Evolutionary conservation across 306 rosid species (phyloP), one percentile per base, ranked within the genome.

Genomic region (Corylus americana): DNA sequence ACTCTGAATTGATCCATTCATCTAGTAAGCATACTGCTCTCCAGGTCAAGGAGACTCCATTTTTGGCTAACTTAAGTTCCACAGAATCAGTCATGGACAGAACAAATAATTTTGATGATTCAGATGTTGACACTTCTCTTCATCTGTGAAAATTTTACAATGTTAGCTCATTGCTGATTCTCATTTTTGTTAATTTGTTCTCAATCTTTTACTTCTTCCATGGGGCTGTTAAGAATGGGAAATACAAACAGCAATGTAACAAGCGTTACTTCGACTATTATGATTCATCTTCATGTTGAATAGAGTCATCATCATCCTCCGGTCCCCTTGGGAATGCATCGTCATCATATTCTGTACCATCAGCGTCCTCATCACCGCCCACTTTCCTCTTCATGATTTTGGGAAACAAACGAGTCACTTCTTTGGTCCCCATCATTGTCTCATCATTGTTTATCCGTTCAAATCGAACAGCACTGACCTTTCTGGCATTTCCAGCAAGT

Each of bases 401-500:
- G n/a, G 96, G 99, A 80, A 93, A 86, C 83, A 90, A 71, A 18
- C 92, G 93, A 72, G 99, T 84, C 85, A 93, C 86, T 62, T 80
- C 91, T 63, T 90, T 86, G n/a, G 78, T 62, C 81, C 84, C 93
- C 87, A 85, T 51, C 85, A 75, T 80, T 29, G 83, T 77, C 5
- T 83, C 86, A 12, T 77, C 93, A 59, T 69, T 83, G 69, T 89
- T 87, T 82, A 89, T 72, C 76, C 91, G 81, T 81, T 96, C 98
- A 79, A 96, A 93, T 83, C 98, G 93, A 84, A 93, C 94, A 1
- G 98, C 97, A 29, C 98, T 90, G 13, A 96, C 96, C 84, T 96
- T 96, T 89, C 99, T 90, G 39, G 98, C 98, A 85, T 96, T 96
- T 85, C 99, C 99, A 47, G 96, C 98, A 48, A 96, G 87, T 70